Conservation (phyloP, 768 basidiomycete genomes). For the Naganishia antarctica region DNA sequence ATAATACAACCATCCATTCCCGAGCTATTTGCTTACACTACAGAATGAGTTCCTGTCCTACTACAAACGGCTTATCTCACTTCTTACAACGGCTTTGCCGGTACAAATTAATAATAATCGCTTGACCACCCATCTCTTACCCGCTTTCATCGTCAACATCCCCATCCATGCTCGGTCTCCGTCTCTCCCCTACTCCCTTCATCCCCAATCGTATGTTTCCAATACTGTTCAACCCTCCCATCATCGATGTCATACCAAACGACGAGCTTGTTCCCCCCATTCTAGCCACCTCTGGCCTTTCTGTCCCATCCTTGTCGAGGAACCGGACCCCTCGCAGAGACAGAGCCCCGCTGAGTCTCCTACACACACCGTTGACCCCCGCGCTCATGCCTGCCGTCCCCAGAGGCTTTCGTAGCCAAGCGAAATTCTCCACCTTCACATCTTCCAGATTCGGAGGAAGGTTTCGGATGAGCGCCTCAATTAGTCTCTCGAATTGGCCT, state of each 20-base stretch:
- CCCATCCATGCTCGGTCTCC: constrained; percentile 16
- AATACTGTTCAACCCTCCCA: background rate
- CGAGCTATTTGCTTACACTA: background rate
- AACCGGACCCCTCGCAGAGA: constrained; percentile 31
- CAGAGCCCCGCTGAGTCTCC: constrained; percentile 20
- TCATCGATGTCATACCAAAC: constrained; percentile 3
- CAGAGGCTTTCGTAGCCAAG: constrained; percentile 35
- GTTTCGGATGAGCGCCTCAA: constrained; percentile 17
- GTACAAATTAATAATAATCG: background rate
- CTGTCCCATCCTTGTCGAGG: constrained; percentile 41
- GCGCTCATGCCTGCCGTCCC: constrained; percentile 40
- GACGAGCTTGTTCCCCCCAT: background rate
- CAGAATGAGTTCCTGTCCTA: too few species aligned
- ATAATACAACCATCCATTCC: too few species aligned
- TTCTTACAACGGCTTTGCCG: background rate
- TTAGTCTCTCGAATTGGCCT: constrained; percentile 14
- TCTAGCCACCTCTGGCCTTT: constrained; percentile 28
- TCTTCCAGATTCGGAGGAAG: constrained; percentile 23
- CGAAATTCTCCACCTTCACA: constrained; percentile 39
- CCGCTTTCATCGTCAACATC: constrained; percentile 27
- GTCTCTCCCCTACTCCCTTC: constrained; percentile 10
- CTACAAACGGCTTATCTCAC: too few species aligned
- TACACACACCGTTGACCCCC: constrained; percentile 38
- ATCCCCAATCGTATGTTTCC: constrained; percentile 11
- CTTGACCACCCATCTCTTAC: background rate